Evolutionary conservation across 371 early-diverging fungal species (phyloP), one percentile per base, ranked within the genome.

Genomic region (Mortierella sp.): DNA sequence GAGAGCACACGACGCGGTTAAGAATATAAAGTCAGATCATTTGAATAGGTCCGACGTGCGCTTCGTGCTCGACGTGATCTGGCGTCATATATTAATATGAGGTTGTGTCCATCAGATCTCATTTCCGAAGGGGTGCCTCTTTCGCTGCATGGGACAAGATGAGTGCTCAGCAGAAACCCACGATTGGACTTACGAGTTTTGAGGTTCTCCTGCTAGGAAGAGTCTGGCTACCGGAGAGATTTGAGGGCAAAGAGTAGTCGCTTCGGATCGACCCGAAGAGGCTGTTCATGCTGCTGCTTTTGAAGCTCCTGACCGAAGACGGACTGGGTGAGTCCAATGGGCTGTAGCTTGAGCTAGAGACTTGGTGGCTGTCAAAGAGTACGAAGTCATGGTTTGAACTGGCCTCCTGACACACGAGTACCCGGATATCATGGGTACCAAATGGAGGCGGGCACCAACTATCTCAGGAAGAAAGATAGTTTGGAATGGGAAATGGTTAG

Each of bases 341-440:
- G 56, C 29, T 31, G 53, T 19, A 61, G 37, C 67, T 59, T 40
- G 64, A 21, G 47, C 56, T 54, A n/a, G 51, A 41, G 59, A 57
- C 58, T 21, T 65, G 63, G 54, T 60, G 59, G 58, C 70, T 70
- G 57, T 81, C 81, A 61, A 72, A 79, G 24, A 81, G 70, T 10
- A 79, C 78, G n/a, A 79, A 56, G 27, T 81, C 79, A 16, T 71
- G 65, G 28, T 66, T 62, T n/a, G 78, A 63, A 43, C 67, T 70
- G 45, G 73, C 81, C 51, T 81, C 79, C 64, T 81, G 81, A 46
- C 81, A 81, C 47, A 81, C 54, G 41, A 81, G 61, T 45, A 81
- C 74, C 53, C 81, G 67, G 59, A 81, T 77, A 67, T 79, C 77
- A 14, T 65, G 67, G 4, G 79, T 56, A 24, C 76, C 69, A 44